Evolutionary conservation across 805 yeast genomes (phyloP), one percentile per base, ranked within the genome.

Genomic region (Dipodascus albidus): DNA sequence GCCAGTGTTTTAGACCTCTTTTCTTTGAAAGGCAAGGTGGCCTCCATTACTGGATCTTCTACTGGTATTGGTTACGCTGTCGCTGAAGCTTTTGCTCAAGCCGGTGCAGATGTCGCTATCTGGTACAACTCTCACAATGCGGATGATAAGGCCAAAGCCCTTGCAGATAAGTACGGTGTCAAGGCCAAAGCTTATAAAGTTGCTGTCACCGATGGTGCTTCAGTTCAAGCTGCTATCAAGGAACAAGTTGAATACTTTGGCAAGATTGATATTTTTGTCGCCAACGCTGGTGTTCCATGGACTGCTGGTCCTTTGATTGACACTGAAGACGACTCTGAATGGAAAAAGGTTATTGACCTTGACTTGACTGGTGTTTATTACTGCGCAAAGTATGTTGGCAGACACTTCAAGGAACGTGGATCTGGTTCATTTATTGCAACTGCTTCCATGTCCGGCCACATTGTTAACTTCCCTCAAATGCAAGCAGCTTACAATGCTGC

Each of bases 261-360:
- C 53, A 79, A 79, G 57, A 80, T 88, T 59, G 96, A 88, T 67
- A 72, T 87, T 23, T 83, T 86, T 62, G 93, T 88, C 49, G 95
- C 95, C 61, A 88, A 88, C 67, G 96, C 96, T 14, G 96, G 96
- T 47, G 80, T 87, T 50, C 82, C 88, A 15, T 87, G 95, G 95
- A 75, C 80, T 21, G 73, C 77, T 24, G 89, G 90, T 21, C 77
- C 77, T 19, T 65, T 80, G 57, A 66, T 78, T 54, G 78, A 76
- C 53, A 71, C 69, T 55, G 63, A 65, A 50, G 80, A 79, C 57
- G 74, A 74, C 58, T 69, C 70, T 52, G 81, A 80, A 61, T 89
- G 95, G 90, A 72, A 76, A 65, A 80, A 79, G 59, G 80, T 88
- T 53, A 76, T 87, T 64, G 78, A 81, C 64, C 79, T 85, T 53